Conservation (phyloP, 768 basidiomycete genomes). For the Mycena belliarum region DNA sequence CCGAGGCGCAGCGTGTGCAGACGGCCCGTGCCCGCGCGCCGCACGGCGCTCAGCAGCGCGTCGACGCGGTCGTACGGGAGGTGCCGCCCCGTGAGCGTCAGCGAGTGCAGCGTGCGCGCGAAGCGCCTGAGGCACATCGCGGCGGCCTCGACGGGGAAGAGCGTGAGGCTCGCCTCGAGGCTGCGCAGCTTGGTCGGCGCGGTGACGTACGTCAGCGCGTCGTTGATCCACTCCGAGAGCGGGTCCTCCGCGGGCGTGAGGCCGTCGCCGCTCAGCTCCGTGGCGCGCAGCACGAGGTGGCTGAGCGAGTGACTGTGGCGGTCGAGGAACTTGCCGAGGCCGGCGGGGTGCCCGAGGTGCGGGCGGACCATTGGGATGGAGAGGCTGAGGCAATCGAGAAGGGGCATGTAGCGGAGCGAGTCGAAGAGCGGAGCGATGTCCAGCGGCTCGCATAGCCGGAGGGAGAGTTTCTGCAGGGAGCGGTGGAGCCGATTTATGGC, state of each 20-base stretch:
- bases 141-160: conserved; percentile 39
- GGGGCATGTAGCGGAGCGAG: conserved; percentile 33
- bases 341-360: conserved; percentile 44
- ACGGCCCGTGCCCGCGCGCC: conserved; percentile 20
- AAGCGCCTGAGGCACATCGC: conserved; percentile 36
- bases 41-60: conserved; percentile 29
- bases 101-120: conserved; percentile 32
- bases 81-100: conserved; percentile 42
- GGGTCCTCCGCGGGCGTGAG: conserved; percentile 31
- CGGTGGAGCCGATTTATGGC: conserved; percentile 37
- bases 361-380: conserved; percentile 41
- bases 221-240: conserved; percentile 39
- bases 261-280: conserved; percentile 40
- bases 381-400: conserved; percentile 37
- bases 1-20: conserved; percentile 40
- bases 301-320: conserved; percentile 36
- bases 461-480: conserved; percentile 39
- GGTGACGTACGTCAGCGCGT: conserved; percentile 29
- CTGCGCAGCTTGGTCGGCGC: conserved; percentile 29
- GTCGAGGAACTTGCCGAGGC: conserved; percentile 37
- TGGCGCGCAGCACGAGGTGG: conserved; percentile 42
- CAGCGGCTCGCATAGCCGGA: conserved; percentile 47
- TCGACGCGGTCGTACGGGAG: conserved; percentile 38
- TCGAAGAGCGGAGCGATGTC: conserved; percentile 44
- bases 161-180: conserved; percentile 37